Base-by-base conservation (phyloP, 805 yeast genomes). In the Sungouiozyma intestinalis region DNA sequence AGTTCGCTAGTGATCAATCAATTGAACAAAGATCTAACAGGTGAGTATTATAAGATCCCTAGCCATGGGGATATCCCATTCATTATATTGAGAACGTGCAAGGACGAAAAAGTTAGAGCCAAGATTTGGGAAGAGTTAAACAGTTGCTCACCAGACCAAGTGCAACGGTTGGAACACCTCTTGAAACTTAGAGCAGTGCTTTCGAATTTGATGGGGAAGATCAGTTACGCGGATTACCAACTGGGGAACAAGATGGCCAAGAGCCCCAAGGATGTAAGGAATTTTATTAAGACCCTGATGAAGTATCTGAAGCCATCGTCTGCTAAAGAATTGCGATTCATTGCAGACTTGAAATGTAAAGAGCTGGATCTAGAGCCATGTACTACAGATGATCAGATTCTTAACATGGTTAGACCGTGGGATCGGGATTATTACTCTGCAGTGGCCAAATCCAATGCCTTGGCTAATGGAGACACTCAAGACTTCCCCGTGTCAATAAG, bases 241-340 rank as follows among this genome's bases (percentile, higher is more conserved):
- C 65, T 92, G 29, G 77, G 76, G 46, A 94, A 86, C 47, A 92
- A 92, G 59, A 85, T 92, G 95, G 95, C 95, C 7, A 78, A 78
- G 47, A 71, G 64, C 8, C 94, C 96, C 0, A 76, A 75, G 33
- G 78, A 85, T 52, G 98, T 88, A 2, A 60, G 68, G 46, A 68
- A 79, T 8, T 87, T 92, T 49, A 63, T 92, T 41, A 62, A 67
- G 2, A 77, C 79, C 34, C 60, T 88, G 41, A 74, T 81, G 9
- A 58, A 60, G 2, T 69, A 68, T 48, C 72, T 71, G 41, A 70
- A 56, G 44, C 76, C 71, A 0, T 72, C 72, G 16, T 84, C 92
- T 0, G 59, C 68, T 4, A 52, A 63, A 4, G 97, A 90, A 60
- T 53, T 87, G 9, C 63, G 62, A 42, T 49, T 58, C 4, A 63